These are phyloP conservation scores for Chrysoporthe deuterocubensis DNA, from an alignment of 2,329 filamentous ascomycete genomes.

Conservation along the genomic window DNA sequence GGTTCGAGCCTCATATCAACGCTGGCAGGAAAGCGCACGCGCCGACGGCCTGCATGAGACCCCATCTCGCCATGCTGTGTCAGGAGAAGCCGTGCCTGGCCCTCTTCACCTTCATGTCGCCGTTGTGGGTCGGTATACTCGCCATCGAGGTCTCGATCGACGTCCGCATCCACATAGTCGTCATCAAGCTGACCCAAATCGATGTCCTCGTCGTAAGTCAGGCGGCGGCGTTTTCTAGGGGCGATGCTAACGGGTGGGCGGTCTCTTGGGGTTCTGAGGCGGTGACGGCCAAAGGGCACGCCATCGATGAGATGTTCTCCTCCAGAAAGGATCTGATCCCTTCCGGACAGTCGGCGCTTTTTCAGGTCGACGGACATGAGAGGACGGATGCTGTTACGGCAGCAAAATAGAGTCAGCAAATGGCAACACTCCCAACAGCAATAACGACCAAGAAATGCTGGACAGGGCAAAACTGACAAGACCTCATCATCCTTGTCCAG, in stretches of 20 bases:
- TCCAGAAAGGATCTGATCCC: slow-evolving; percentile 78
- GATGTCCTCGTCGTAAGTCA: slow-evolving; percentile 46
- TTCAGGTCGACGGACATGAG: slow-evolving; percentile 76
- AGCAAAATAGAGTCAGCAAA: slow-evolving; percentile 26
- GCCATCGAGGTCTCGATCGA: slow-evolving; percentile 39
- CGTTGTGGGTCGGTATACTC: slow-evolving; percentile 33
- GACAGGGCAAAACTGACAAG: slow-evolving; percentile 55
- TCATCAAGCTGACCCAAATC: slow-evolving; percentile 48
- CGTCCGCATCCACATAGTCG: slow-evolving; percentile 41
- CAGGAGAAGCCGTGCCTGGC: slow-evolving; percentile 29
- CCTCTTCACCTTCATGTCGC: slow-evolving; percentile 31
- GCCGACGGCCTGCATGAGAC: slow-evolving; percentile 13
- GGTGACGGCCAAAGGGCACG: slow-evolving; percentile 78
- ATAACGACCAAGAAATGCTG: too few species aligned
- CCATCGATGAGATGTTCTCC: slow-evolving; percentile 86
- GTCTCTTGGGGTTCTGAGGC: slow-evolving; percentile 60
- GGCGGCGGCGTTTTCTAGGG: slow-evolving; percentile 69
- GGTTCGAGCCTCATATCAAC: slow-evolving; percentile 1
- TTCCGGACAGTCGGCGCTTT: slow-evolving; percentile 72
- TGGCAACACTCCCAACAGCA: neutral
- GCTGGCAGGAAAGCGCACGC: slow-evolving; percentile 24
- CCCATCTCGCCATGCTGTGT: slow-evolving; percentile 22
- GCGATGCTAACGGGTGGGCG: slow-evolving; percentile 74
- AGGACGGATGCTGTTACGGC: slow-evolving; percentile 68
- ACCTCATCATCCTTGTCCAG: slow-evolving; percentile 85